These are phyloP conservation scores for Fusarium metavorans DNA, from an alignment of 2,329 filamentous ascomycete genomes.

Conservation along the genomic window DNA sequence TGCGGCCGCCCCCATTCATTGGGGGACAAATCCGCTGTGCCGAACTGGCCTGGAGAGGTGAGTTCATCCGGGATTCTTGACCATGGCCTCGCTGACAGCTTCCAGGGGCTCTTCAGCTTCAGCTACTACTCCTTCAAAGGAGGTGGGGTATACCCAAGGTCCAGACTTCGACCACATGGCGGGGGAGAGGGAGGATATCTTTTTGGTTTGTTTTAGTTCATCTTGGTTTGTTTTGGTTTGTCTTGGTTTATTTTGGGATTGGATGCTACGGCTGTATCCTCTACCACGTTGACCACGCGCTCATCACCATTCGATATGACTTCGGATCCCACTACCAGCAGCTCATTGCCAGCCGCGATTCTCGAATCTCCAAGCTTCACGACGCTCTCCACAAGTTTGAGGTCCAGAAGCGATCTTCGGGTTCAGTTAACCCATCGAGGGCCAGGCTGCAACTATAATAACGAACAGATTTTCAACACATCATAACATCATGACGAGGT, in stretches of 20 bases:
- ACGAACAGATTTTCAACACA: no score
- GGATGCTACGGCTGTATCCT: no score
- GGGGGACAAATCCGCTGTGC: background rate
- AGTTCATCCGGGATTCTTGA: background rate
- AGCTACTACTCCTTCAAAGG: conserved; percentile 66
- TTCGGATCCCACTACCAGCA: background rate
- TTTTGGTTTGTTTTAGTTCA: background rate
- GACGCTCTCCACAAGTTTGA: conserved; percentile 25
- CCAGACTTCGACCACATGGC: conserved; percentile 60
- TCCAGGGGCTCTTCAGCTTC: conserved; percentile 47
- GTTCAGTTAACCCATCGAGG: no score
- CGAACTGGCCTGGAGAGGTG: background rate
- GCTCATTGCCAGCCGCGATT: background rate
- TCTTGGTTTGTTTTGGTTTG: background rate
- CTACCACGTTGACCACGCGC: no score
- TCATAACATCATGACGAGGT: no score
- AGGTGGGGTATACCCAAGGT: conserved; percentile 55
- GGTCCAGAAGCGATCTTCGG: background rate
- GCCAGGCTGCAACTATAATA: no score
- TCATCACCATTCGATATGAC: no score
- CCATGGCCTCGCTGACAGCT: background rate
- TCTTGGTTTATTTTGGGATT: no score
- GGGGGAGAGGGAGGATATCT: background rate
- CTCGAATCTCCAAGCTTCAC: background rate
- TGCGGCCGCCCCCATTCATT: background rate